phyloP scores from a whole-genome alignment of 495 filamentous ascomycete species.

The Tuber umbilicatum region DNA sequence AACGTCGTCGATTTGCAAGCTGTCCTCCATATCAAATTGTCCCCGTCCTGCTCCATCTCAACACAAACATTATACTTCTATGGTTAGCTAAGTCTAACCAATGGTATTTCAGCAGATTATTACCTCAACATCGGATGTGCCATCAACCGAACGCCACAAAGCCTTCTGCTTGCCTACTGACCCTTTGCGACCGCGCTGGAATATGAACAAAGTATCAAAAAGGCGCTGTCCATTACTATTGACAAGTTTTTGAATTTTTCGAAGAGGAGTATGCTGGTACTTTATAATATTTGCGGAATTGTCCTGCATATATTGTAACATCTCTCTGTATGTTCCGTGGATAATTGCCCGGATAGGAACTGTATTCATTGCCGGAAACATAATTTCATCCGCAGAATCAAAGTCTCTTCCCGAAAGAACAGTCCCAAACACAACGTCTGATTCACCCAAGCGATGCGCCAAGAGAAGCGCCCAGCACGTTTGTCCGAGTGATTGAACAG shows the following conservation, averaged over 20 bases:
- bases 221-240: conserved; percentile 42
- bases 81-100: conserved; percentile 21
- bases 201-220: conserved; percentile 68
- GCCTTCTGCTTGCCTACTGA: conserved; percentile 17
- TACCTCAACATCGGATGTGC: conserved; percentile 57
- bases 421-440: conserved; percentile 65
- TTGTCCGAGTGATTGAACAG: conserved; percentile 59
- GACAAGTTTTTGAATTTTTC: conserved; percentile 53
- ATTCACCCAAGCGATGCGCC: conserved; percentile 49
- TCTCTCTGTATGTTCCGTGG: conserved; percentile 55
- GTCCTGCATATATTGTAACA: conserved; percentile 61
- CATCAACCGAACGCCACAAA: conserved; percentile 49
- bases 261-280: conserved; percentile 62
- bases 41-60: conserved; percentile 60
- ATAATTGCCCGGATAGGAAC: conserved; percentile 58
- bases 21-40: conserved; percentile 57
- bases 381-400: conserved; percentile 52
- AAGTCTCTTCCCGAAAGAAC: conserved; percentile 64
- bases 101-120: background rate
- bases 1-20: conserved; percentile 58
- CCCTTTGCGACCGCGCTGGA: conserved; percentile 48
- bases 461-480: conserved; percentile 60
- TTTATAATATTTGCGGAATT: conserved; percentile 50
- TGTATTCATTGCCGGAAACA: conserved; percentile 77
- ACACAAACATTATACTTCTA: conserved; percentile 62